phyloP scores from a whole-genome alignment of 1,284 basidiomycete genomes.

The Bothia castanella region DNA sequence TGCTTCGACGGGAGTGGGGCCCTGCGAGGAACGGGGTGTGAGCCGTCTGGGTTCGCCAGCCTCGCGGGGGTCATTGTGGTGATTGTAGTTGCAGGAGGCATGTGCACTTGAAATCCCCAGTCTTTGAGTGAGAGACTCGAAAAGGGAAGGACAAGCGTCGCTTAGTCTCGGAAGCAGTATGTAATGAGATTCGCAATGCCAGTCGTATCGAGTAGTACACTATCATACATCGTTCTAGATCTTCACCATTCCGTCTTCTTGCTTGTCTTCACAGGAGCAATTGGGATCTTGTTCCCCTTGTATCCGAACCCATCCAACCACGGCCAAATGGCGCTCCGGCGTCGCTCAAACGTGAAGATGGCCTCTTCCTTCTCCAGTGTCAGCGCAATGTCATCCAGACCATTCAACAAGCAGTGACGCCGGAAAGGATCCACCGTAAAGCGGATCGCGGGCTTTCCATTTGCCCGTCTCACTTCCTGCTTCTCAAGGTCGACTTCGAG shows the following conservation, averaged over 20 bases:
- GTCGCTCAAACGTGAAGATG: slow-evolving; percentile 77
- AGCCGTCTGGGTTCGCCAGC: slow-evolving; percentile 9
- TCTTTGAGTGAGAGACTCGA: slow-evolving; percentile 1
- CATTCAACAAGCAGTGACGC: slow-evolving; percentile 88
- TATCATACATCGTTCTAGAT: too few relatives aligned
- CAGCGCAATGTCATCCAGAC: slow-evolving; percentile 90
- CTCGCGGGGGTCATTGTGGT: slow-evolving; percentile 13
- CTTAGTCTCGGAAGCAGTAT: slow-evolving; percentile 17
- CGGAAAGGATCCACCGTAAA: slow-evolving; percentile 88
- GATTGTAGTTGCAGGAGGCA: slow-evolving; percentile 16
- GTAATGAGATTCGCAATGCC: slow-evolving; percentile 11
- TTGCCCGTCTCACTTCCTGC: slow-evolving; percentile 74
- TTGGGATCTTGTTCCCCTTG: slow-evolving; percentile 68
- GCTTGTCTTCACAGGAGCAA: slow-evolving; percentile 44
- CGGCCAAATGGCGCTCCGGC: slow-evolving; percentile 75
- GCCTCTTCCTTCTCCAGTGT: slow-evolving; percentile 73
- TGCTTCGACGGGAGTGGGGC: slow-evolving; percentile 29
- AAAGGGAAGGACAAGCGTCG: not conserved
- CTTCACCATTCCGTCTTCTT: slow-evolving; percentile 76
- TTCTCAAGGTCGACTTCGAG: slow-evolving; percentile 90
- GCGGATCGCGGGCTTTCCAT: slow-evolving; percentile 67
- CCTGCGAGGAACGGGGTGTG: slow-evolving; percentile 16
- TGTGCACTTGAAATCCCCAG: slow-evolving; percentile 8
- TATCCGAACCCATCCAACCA: slow-evolving; percentile 95
- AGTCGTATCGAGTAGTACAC: not conserved